Conservation (phyloP, 1,284 basidiomycete species). For the Heterobasidion irregulare region DNA sequence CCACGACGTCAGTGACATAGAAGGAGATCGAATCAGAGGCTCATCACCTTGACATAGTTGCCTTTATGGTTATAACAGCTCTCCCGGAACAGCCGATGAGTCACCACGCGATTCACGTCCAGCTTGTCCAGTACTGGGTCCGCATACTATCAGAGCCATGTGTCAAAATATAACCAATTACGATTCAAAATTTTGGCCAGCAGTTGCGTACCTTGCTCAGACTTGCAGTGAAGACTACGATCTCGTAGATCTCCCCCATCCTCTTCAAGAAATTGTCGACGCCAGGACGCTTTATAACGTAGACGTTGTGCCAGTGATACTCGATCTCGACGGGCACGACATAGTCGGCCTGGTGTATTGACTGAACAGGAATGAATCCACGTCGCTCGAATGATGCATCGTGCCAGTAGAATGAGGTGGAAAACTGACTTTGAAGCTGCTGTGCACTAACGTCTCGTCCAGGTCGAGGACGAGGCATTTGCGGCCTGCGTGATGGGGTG, state of each 20-base stretch:
- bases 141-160: conserved; percentile 62
- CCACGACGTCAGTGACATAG: conserved; percentile 8
- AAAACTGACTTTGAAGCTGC: conserved; percentile 75
- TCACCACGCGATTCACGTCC: conserved; percentile 85
- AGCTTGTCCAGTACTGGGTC: conserved; percentile 98
- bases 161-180: conserved; percentile 7
- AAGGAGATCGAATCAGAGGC: conserved; percentile 4
- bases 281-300: conserved; percentile 97
- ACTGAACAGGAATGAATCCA: conserved; percentile 37
- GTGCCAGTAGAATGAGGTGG: not conserved
- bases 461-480: conserved; percentile 95
- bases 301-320: conserved; percentile 96
- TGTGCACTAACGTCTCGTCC: conserved; percentile 94
- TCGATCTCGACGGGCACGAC: conserved; percentile 99
- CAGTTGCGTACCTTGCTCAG: conserved; percentile 73
- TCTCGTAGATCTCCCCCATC: conserved; percentile 98
- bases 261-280: conserved; percentile 94
- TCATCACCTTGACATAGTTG: conserved; percentile 96
- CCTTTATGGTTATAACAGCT: conserved; percentile 99
- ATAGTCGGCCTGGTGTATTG: conserved; percentile 94
- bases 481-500: conserved; percentile 66
- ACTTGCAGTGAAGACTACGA: conserved; percentile 97
- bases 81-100: conserved; percentile 96
- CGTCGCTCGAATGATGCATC: not conserved
- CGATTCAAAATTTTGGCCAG: conserved; percentile 7